Percentiles rank a stretch among this genome's conserved stretches.
Conservation (phyloP, 2,329 filamentous ascomycete genomes). For the Pseudogymnoascus pannorum region DNA sequence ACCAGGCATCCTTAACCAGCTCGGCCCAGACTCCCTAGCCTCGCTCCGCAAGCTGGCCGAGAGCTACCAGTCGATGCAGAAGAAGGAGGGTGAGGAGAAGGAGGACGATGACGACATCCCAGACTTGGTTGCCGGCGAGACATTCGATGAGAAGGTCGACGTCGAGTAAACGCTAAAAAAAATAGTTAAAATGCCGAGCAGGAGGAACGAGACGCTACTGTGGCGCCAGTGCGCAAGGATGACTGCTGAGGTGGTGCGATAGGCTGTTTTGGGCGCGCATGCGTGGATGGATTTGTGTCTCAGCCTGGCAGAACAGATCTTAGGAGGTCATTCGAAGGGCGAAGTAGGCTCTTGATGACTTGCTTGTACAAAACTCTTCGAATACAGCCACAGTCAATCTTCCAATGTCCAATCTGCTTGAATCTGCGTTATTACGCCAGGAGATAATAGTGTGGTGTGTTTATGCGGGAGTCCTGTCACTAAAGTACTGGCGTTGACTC, state of each 20-base stretch:
- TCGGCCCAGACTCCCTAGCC: constrained; percentile 94
- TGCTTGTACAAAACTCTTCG: constrained; percentile 9
- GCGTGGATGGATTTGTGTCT: constrained; percentile 8
- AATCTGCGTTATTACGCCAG: not conserved
- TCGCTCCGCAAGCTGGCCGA: constrained; percentile 97
- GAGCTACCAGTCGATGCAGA: constrained; percentile 99
- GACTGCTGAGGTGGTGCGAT: constrained; percentile 6
- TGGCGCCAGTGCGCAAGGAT: not conserved
- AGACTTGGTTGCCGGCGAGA: constrained; percentile 92
- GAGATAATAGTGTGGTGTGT: not conserved
- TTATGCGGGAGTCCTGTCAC: not conserved
- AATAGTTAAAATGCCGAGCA: constrained; percentile 1
- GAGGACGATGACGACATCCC: constrained; percentile 90
- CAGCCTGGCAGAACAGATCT: constrained; percentile 7
- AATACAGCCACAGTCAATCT: constrained; percentile 10
- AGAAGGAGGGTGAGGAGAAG: constrained; percentile 75
- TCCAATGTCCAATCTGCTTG: constrained; percentile 1
- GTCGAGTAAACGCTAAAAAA: constrained; percentile 25
- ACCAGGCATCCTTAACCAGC: constrained; percentile 98
- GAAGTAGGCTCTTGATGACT: constrained; percentile 8
- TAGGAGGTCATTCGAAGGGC: constrained; percentile 4
- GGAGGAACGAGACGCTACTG: constrained; percentile 1
- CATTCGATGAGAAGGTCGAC: constrained; percentile 96
- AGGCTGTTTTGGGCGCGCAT: constrained; percentile 7
- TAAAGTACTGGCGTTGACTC: not conserved